Conservation (phyloP, 1,139 yeast genomes). For the Saccharomyces hybrid region DNA sequence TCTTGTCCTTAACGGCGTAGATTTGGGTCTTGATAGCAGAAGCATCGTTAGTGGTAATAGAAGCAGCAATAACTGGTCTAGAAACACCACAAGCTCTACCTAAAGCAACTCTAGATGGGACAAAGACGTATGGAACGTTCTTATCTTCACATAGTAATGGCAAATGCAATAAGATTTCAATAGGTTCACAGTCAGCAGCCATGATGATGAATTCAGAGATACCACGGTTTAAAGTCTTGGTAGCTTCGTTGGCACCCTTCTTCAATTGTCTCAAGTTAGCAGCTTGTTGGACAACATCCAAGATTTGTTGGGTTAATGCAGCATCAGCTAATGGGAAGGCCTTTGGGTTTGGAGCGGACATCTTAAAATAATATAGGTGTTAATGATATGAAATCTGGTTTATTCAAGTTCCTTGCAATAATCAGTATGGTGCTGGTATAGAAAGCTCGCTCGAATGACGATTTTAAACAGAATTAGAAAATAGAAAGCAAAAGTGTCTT, state of each 20-base stretch:
- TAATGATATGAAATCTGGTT: conserved; percentile 6
- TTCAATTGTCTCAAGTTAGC: conserved; percentile 96
- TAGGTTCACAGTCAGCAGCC: conserved; percentile 99
- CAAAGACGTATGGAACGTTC: conserved; percentile 98
- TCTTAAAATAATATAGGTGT: conserved; percentile 34
- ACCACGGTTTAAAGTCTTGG: conserved; percentile 99
- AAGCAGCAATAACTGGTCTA: conserved; percentile 98
- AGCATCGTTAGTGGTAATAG: conserved; percentile 97
- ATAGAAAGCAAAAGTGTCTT: neutral
- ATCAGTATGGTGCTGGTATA: conserved; percentile 12
- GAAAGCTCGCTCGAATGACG: conserved; percentile 34
- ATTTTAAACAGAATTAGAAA: conserved; percentile 1
- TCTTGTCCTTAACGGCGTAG: conserved; percentile 96
- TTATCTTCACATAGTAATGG: conserved; percentile 98
- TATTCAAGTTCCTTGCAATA: conserved; percentile 56
- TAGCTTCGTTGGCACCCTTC: conserved; percentile 99
- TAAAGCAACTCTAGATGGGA: conserved; percentile 95
- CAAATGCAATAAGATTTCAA: conserved; percentile 94
- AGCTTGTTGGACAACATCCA: conserved; percentile 97
- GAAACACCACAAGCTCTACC: conserved; percentile 99
- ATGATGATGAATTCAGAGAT: conserved; percentile 97
- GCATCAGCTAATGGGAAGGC: conserved; percentile 99
- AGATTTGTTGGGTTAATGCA: conserved; percentile 89
- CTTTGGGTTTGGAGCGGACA: conserved; percentile 72
- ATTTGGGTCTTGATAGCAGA: conserved; percentile 96